A percentile compares a stretch with the other conserved stretches of the same genome.
Conservation (phyloP, 1,139 yeast species). For the Casaregolazyma lundiana region DNA sequence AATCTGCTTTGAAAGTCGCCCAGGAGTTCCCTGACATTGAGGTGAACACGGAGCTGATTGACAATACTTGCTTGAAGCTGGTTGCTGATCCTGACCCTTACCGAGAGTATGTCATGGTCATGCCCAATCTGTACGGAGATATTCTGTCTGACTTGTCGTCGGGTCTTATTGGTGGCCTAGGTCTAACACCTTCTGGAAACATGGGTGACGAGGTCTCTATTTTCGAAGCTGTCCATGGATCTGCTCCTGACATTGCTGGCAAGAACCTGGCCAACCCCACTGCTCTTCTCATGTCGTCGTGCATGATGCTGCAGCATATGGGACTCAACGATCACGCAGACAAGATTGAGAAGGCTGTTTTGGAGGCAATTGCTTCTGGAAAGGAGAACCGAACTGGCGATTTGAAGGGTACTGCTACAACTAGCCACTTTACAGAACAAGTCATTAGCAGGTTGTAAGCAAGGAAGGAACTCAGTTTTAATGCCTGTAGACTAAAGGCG, state of each 20-base stretch:
- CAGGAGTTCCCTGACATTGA: slow-evolving; percentile 88
- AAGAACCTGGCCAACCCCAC: slow-evolving; percentile 99
- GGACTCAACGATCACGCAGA: slow-evolving; percentile 74
- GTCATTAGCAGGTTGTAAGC: slow-evolving; percentile 51
- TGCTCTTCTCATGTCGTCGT: slow-evolving; percentile 88
- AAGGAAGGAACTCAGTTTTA: no score
- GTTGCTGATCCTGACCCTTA: slow-evolving; percentile 86
- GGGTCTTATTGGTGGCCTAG: slow-evolving; percentile 97
- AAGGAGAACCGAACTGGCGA: slow-evolving; percentile 93
- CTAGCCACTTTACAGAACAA: slow-evolving; percentile 81
- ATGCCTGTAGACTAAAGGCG: no score
- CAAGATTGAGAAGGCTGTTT: slow-evolving; percentile 81
- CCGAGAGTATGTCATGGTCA: slow-evolving; percentile 86
- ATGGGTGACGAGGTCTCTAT: slow-evolving; percentile 97
- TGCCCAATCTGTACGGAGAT: slow-evolving; percentile 98
- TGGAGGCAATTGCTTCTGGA: slow-evolving; percentile 91
- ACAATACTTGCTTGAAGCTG: slow-evolving; percentile 88
- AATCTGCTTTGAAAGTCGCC: slow-evolving; percentile 84
- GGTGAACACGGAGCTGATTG: slow-evolving; percentile 82
- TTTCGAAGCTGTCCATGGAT: slow-evolving; percentile 98
- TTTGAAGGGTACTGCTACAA: slow-evolving; percentile 88
- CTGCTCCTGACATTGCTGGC: slow-evolving; percentile 98
- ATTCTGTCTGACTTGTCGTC: slow-evolving; percentile 96
- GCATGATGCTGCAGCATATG: slow-evolving; percentile 99
- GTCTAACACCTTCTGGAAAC: slow-evolving; percentile 98